Conservation (phyloP, 768 basidiomycete genomes). For the Hortiboletus flavorubellus region DNA sequence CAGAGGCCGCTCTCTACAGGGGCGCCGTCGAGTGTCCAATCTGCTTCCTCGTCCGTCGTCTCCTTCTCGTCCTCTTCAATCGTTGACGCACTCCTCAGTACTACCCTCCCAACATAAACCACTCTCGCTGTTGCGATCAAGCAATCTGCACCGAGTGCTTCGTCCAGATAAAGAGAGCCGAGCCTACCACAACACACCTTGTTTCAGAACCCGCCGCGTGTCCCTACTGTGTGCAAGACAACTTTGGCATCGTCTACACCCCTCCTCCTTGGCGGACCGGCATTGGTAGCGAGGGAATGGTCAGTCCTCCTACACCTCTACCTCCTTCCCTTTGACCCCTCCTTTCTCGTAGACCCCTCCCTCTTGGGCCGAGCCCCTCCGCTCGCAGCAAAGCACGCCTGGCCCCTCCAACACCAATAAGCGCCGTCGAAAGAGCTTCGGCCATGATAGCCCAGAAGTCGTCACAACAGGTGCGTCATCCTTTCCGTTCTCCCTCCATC, state of each 20-base stretch:
- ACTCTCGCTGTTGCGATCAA: conserved; percentile 97
- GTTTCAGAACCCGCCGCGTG: conserved; percentile 97
- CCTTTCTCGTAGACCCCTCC: conserved; percentile 34
- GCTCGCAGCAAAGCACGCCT: conserved; percentile 39
- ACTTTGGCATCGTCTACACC: conserved; percentile 90
- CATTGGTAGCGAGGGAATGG: conserved; percentile 69
- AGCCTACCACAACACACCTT: conserved; percentile 92
- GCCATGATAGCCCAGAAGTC: conserved; percentile 82
- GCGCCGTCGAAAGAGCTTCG: conserved; percentile 84
- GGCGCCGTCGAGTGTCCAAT: conserved; percentile 95
- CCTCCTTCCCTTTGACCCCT: background rate
- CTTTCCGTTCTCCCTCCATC: conserved; percentile 1
- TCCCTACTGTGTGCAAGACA: conserved; percentile 96
- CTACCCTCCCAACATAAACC: conserved; percentile 96
- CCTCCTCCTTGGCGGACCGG: conserved; percentile 80
- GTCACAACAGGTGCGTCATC: conserved; percentile 75
- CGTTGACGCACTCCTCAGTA: conserved; percentile 55
- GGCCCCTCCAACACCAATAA: conserved; percentile 51
- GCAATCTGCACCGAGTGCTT: conserved; percentile 99
- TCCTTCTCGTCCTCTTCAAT: conserved; percentile 8
- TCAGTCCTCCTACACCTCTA: conserved; percentile 33
- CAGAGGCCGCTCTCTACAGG: conserved; percentile 79
- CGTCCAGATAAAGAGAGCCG: conserved; percentile 95
- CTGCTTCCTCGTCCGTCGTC: conserved; percentile 82
- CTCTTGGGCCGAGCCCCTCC: conserved; percentile 53